Base-by-base conservation (phyloP, 1,284 basidiomycete genomes). In the Fomes fomentarius region DNA sequence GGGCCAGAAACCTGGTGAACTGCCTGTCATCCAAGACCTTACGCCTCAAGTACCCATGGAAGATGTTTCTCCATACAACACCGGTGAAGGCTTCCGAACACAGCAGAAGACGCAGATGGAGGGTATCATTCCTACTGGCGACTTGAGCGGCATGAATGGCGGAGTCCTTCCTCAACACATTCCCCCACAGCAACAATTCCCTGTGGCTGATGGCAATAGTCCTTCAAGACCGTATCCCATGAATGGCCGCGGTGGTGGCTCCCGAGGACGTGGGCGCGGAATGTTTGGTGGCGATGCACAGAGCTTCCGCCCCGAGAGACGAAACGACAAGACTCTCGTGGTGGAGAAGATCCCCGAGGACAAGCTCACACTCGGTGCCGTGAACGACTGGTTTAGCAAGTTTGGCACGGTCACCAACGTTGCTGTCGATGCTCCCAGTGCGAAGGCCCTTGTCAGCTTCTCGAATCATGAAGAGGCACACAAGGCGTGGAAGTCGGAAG, bases 371-470 rank as follows among this genome's bases (percentile, higher is more conserved):
- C 80, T 95, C 25, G 87, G 87, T 43, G 77, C 84, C 14, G 87
- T 98, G 54, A 92, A 91, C 66, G 84, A 82, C 33, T 96, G 94
- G 87, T 98, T 98, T 74, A 89, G 90, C 69, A 85, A 88, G 59
- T 98, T 97, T 64, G 96, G 96, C 17, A 90, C 86, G 5, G 93
- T 98, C 60, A 96, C 94, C 31, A 94, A 96, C 63, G 92, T 98
- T 52, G 93, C 93, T 4, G 85, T 98, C 52, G 94, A 98, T 69
- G 71, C 75, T 14, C 73, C 73, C n/a, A 82, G 80, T 31, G 81
- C 79, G 35, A 91, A 93, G 65, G 95, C 96, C 0, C 75, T 97
- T 39, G 90, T 98, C 62, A 93, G 88, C 61, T 98, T 96, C 71
- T 81, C 85, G 17, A 83, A 80, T n/a, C 93, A 95, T 65, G 82